Percentiles rank a stretch among this genome's conserved stretches.
Conservation (phyloP, 2,329 filamentous ascomycete species). For the Drechslerella dactyloides region DNA sequence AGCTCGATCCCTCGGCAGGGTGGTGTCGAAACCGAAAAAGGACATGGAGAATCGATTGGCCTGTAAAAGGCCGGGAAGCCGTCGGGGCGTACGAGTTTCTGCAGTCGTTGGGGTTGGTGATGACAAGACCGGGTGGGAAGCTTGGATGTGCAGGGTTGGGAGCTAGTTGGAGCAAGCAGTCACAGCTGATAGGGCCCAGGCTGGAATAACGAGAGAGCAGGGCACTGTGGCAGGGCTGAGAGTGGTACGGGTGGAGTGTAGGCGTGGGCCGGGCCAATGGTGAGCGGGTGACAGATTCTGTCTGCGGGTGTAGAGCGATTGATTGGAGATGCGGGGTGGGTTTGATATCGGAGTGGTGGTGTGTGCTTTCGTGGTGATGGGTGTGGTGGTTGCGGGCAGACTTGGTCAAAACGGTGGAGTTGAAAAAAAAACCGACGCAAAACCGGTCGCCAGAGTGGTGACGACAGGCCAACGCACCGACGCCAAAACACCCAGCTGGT, state of each 20-base stretch:
- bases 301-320: background rate
- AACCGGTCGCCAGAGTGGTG: background rate
- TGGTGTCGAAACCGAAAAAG: conserved; percentile 82
- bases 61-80: conserved; percentile 19
- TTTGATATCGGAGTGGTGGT: background rate
- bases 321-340: background rate
- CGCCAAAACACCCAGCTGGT: background rate
- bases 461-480: conserved; percentile 7
- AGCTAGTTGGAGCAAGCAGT: conserved; percentile 1
- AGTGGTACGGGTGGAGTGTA: background rate
- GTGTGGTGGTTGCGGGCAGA: background rate
- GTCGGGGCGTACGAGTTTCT: conserved; percentile 2
- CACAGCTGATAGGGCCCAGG: conserved; percentile 5
- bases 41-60: conserved; percentile 68
- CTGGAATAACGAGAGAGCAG: background rate
- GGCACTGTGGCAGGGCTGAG: background rate
- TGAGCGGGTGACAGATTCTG: background rate
- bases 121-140: background rate
- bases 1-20: conserved; percentile 67
- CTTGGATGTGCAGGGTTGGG: background rate
- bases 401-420: background rate
- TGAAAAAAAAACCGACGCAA: background rate
- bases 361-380: background rate
- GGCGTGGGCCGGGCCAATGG: background rate
- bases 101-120: background rate